Evolutionary conservation across 2,329 filamentous ascomycete species (phyloP), one percentile per base, ranked within the genome.

Genomic region (Colletotrichum sp.): DNA sequence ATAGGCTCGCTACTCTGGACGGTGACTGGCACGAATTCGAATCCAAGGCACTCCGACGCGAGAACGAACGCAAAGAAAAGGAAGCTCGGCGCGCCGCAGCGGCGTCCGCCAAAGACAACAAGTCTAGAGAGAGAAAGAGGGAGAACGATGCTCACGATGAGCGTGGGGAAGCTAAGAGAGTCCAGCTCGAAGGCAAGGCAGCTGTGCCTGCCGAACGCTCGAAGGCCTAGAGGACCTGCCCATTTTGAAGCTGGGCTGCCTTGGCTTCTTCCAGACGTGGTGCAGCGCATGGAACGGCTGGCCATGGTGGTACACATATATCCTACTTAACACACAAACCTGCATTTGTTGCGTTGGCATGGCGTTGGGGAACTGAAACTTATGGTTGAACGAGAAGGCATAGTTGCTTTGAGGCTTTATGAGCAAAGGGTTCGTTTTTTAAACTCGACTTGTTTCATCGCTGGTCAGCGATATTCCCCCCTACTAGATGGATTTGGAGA

Each of bases 1-100:
- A 75, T 78, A 95, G 94, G 81, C 90, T 99, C 66, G 92, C 94
- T 76, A 88, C 93, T 65, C 90, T 99, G 34, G 92, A 97, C 80
- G 97, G 97, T 26, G 97, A 99, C 81, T 99, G 97, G 97, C 97
- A 99, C 83, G 97, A 99, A 83, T 98, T 99, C 81, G 97, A 99
- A 86, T 98, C 95, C 72, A 99, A 99, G 86, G 96, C 96, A 18
- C 89, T 98, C 30, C 91, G 97, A 36, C 97, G 97, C 80, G 96
- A 98, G 84, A 96, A 96, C 80, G 95, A 97, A 83, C 91, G 92
- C 71, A 89, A 88, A 77, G 90, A 91, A 32, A 87, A 88, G 72
- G 90, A 91, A 70, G 89, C 88, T 9, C 86, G 87, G 6, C 87
- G 86, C 8, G 85, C 86, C 1, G 32, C 69, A 16, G 69, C 69